Evolutionary conservation across 2,329 filamentous ascomycete genomes (phyloP).

Genomic region (Metarhizium sp.): DNA sequence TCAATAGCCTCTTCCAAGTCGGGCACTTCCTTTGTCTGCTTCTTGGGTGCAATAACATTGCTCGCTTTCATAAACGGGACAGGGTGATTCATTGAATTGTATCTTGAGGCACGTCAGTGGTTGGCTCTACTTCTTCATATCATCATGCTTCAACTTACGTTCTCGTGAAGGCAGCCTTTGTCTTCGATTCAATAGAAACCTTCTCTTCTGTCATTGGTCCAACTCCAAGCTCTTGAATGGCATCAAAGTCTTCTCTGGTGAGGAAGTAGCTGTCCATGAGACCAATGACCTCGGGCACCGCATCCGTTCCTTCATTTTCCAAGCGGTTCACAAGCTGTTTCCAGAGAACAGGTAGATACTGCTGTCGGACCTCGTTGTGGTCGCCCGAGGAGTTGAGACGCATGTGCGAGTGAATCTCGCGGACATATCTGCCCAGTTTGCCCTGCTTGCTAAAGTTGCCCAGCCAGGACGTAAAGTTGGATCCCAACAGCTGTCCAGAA

Average conservation of each 20-base stretch:
- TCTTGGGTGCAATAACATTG: slow-evolving; percentile 64
- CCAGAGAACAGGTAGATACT: slow-evolving; percentile 88
- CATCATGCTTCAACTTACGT: slow-evolving; percentile 45
- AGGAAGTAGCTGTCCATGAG: slow-evolving; percentile 97
- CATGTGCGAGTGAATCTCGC: slow-evolving; percentile 97
- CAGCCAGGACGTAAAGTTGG: slow-evolving; percentile 82
- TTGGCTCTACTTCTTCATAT: not conserved
- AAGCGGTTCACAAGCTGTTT: slow-evolving; percentile 66
- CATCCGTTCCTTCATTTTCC: slow-evolving; percentile 70
- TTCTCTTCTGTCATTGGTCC: slow-evolving; percentile 70
- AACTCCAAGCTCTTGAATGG: slow-evolving; percentile 82
- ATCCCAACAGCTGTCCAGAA: slow-evolving; percentile 65
- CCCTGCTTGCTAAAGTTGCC: slow-evolving; percentile 87
- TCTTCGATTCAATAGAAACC: slow-evolving; percentile 72
- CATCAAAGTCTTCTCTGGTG: slow-evolving; percentile 90
- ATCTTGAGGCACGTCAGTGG: slow-evolving; percentile 36
- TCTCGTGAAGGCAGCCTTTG: slow-evolving; percentile 84
- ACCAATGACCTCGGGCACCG: slow-evolving; percentile 74
- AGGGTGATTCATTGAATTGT: slow-evolving; percentile 80
- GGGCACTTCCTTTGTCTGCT: slow-evolving; percentile 64
- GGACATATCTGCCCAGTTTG: slow-evolving; percentile 70
- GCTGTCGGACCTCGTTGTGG: slow-evolving; percentile 85
- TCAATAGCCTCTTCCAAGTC: slow-evolving; percentile 96
- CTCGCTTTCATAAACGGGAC: slow-evolving; percentile 94
- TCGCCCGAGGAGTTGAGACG: slow-evolving; percentile 83